Percentiles rank a stretch among this genome's conserved stretches.
Conservation (phyloP, 2,329 filamentous ascomycete genomes). For the Aspergillus sp. region DNA sequence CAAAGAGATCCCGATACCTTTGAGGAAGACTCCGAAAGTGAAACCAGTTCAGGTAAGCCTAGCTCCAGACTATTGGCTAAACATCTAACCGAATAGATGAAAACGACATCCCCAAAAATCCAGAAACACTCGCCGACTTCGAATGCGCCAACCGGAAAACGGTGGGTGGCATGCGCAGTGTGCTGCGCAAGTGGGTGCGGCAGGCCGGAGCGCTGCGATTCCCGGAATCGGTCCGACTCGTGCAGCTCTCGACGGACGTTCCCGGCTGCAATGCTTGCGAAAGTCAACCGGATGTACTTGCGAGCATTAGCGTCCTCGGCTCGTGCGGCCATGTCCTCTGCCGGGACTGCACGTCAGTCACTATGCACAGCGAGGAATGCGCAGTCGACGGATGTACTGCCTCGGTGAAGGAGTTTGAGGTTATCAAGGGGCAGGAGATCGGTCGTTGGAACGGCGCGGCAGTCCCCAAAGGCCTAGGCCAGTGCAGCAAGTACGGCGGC, state of each 20-base stretch:
- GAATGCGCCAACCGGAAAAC: constrained; percentile 4
- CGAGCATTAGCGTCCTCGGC: constrained; percentile 33
- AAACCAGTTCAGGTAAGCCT: no score
- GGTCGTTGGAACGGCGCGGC: constrained; percentile 19
- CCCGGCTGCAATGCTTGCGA: constrained; percentile 27
- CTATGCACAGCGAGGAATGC: constrained; percentile 26
- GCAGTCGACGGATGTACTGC: constrained; percentile 32
- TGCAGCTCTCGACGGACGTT: constrained; percentile 9
- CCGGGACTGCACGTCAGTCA: constrained; percentile 24
- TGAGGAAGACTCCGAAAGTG: no score
- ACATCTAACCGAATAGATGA: no score
- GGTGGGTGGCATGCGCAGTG: constrained; percentile 11
- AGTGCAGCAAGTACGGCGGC: constrained; percentile 31
- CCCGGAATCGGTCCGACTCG: constrained; percentile 9
- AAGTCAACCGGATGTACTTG: constrained; percentile 14
- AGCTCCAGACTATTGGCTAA: no score
- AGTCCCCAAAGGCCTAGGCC: no score
- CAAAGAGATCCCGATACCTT: no score
- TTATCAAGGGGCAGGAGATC: constrained; percentile 32
- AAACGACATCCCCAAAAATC: no score
- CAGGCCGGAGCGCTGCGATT: constrained; percentile 16
- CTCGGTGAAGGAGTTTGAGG: constrained; percentile 28
- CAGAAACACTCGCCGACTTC: neutral
- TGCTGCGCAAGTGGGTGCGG: constrained; percentile 14
- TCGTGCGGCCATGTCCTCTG: constrained; percentile 47